Conservation (phyloP, 2,329 filamentous ascomycete genomes). For the Fusarium praegraminearum region DNA sequence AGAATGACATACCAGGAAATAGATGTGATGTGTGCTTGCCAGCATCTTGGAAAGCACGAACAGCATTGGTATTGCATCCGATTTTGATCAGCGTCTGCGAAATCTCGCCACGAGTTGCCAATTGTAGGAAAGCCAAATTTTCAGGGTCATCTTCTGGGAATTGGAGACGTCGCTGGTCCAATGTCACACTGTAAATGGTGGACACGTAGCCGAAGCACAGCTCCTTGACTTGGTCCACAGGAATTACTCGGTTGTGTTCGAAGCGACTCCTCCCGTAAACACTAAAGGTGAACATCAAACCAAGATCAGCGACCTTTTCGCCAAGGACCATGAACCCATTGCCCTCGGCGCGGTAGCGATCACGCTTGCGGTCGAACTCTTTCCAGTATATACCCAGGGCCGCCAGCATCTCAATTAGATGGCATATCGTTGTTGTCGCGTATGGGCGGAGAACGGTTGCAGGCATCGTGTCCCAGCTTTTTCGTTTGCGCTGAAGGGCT, state of each 20-base stretch:
- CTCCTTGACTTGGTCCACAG: slow-evolving; percentile 65
- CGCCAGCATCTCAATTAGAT: slow-evolving; percentile 66
- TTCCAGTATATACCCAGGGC: slow-evolving; percentile 70
- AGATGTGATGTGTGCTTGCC: slow-evolving; percentile 59
- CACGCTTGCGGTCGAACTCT: slow-evolving; percentile 64
- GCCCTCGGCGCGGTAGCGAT: slow-evolving; percentile 67
- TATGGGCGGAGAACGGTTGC: slow-evolving; percentile 61
- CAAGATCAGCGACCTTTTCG: slow-evolving; percentile 60
- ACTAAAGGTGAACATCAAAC: slow-evolving; percentile 67
- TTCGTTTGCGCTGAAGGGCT: slow-evolving; percentile 60
- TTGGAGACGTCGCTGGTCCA: slow-evolving; percentile 56
- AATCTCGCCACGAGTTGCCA: slow-evolving; percentile 64
- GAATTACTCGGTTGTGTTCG: slow-evolving; percentile 63
- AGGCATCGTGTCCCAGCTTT: slow-evolving; percentile 66
- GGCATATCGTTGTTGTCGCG: slow-evolving; percentile 67
- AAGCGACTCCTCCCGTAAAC: slow-evolving; percentile 63
- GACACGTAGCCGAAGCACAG: slow-evolving; percentile 67
- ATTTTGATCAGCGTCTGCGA: slow-evolving; percentile 64
- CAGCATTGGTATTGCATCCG: slow-evolving; percentile 65
- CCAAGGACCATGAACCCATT: slow-evolving; percentile 66
- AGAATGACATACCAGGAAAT: slow-evolving; percentile 59
- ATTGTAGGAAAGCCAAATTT: slow-evolving; percentile 59
- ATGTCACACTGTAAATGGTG: slow-evolving; percentile 62
- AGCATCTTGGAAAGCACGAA: slow-evolving; percentile 57
- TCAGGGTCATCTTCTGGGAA: slow-evolving; percentile 56